Evolutionary conservation across 176 grass and related monocot genomes (phyloP).

Genomic region (Paspalum notatum): DNA sequence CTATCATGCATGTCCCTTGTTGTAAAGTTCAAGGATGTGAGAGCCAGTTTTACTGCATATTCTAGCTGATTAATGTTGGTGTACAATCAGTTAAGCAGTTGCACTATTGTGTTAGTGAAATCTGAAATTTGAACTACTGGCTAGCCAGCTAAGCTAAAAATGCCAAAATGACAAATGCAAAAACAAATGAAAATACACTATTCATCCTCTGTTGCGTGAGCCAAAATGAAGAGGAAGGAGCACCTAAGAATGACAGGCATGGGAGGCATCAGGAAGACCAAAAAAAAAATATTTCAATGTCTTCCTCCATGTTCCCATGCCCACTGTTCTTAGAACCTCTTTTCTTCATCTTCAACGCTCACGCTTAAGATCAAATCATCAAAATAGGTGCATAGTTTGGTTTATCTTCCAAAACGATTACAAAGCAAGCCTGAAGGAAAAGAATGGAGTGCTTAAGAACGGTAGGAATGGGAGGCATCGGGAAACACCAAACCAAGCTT

Average conservation of each 20-base stretch:
- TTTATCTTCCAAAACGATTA: background rate
- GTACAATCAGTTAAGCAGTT: background rate
- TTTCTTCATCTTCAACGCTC: constrained; percentile 30
- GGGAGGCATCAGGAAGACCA: constrained; percentile 42
- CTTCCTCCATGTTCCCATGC: constrained; percentile 34
- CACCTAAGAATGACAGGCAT: constrained; percentile 28
- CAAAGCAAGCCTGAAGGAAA: constrained; percentile 14
- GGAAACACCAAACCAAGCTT: constrained; percentile 37
- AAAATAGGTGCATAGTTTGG: too few species aligned
- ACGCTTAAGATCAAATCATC: background rate
- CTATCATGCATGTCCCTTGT: background rate
- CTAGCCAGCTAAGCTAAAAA: background rate
- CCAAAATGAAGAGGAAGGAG: constrained; percentile 21
- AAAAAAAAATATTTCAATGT: background rate
- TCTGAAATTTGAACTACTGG: background rate
- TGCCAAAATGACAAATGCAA: too few species aligned
- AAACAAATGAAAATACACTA: background rate
- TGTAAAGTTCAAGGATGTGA: constrained; percentile 1
- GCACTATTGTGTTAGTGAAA: background rate
- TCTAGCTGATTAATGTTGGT: background rate
- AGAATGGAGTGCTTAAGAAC: constrained; percentile 1
- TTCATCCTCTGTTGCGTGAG: background rate
- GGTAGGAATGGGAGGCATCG: constrained; percentile 50
- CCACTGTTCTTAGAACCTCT: constrained; percentile 37
- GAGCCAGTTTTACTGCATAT: background rate